Evolutionary conservation across 495 filamentous ascomycete genomes (phyloP).

Genomic region (Penicillium bialowiezense): DNA sequence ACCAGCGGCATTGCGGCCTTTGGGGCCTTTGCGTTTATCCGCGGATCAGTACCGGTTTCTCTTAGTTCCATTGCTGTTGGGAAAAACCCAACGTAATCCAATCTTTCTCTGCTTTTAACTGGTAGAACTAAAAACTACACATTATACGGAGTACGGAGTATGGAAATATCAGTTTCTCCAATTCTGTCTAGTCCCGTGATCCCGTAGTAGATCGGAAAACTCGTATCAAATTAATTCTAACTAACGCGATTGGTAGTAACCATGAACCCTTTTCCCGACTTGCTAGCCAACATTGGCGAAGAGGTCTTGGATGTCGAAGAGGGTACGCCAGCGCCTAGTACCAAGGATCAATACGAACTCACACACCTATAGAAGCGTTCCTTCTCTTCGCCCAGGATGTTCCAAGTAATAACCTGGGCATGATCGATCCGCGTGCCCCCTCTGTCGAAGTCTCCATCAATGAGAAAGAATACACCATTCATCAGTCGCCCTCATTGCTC

Average conservation of each 20-base stretch:
- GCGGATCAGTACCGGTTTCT: conserved; percentile 15
- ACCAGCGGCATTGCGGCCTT: no score
- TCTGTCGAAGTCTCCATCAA: conserved; percentile 66
- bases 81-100: conserved; percentile 14
- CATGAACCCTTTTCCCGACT: conserved; percentile 8
- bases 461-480: conserved; percentile 69
- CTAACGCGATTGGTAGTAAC: no score
- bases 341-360: conserved; percentile 3
- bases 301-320: conserved; percentile 61
- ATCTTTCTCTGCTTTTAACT: background rate
- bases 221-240: no score
- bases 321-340: conserved; percentile 47
- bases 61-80: conserved; percentile 17
- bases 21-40: conserved; percentile 4
- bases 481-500: conserved; percentile 81
- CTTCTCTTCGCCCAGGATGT: conserved; percentile 75
- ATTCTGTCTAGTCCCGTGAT: conserved; percentile 8
- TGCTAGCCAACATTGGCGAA: conserved; percentile 23
- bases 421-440: conserved; percentile 67
- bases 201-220: conserved; percentile 9
- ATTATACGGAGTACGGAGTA: no score
- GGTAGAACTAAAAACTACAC: no score
- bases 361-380: conserved; percentile 66
- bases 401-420: conserved; percentile 77
- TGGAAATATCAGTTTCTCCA: background rate